Conservation (phyloP, 495 filamentous ascomycete genomes). For the Lasiosphaeriaceae sp. region DNA sequence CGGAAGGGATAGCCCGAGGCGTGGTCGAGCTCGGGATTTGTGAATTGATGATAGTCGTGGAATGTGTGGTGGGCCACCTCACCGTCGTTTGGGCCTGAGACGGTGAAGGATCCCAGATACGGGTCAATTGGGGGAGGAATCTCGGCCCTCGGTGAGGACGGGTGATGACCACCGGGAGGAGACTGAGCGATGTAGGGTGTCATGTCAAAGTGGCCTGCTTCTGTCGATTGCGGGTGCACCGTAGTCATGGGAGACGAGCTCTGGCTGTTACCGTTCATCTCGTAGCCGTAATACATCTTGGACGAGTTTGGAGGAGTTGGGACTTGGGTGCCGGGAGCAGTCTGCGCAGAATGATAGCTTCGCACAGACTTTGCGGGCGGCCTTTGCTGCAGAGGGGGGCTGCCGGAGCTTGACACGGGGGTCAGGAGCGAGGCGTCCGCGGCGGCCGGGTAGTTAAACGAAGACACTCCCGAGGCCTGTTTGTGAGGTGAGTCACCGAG, state of each 20-base stretch:
- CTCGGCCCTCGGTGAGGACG: constrained; percentile 28
- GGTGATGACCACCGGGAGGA: constrained; percentile 22
- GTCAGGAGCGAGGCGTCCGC: constrained; percentile 45
- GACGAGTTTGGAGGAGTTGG: constrained; percentile 43
- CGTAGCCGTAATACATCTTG: constrained; percentile 38
- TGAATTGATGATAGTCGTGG: constrained; percentile 18
- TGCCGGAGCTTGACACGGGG: constrained; percentile 41
- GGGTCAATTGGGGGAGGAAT: constrained; percentile 27
- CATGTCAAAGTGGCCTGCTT: constrained; percentile 28
- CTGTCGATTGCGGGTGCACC: constrained; percentile 25
- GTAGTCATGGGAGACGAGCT: constrained; percentile 34
- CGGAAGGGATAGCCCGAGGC: constrained; percentile 6
- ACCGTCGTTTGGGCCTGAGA: constrained; percentile 22
- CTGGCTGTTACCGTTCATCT: constrained; percentile 28
- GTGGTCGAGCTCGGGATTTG: constrained; percentile 14
- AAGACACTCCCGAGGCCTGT: constrained; percentile 35
- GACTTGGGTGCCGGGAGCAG: constrained; percentile 32
- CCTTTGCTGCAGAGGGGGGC: constrained; percentile 40
- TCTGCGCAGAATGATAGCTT: constrained; percentile 27
- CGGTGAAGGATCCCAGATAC: constrained; percentile 29
- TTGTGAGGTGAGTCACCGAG: constrained; percentile 2
- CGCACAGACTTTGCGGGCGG: constrained; percentile 31
- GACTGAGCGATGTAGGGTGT: constrained; percentile 26
- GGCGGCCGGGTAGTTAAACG: constrained; percentile 41
- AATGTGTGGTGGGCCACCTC: constrained; percentile 27